These are phyloP conservation scores for Purpureocillium lavendulum DNA, from an alignment of 2,329 filamentous ascomycete species.

Conservation along the genomic window DNA sequence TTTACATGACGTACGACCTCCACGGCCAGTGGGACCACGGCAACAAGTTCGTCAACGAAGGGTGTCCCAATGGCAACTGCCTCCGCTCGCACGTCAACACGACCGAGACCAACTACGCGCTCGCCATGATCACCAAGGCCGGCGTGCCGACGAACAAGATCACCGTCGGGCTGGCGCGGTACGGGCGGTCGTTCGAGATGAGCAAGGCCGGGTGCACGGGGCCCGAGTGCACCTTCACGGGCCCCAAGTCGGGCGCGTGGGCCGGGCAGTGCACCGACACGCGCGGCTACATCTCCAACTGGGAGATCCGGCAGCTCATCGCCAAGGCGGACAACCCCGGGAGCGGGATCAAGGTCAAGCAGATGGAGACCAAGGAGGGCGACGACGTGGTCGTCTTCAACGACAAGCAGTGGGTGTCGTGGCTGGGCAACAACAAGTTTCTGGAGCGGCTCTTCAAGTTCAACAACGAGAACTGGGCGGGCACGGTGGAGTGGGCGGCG, in stretches of 20 bases:
- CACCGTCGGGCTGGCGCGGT: constrained; percentile 20
- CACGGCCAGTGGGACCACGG: constrained; percentile 19
- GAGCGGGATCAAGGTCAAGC: no score
- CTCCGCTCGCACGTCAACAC: background rate
- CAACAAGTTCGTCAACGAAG: background rate
- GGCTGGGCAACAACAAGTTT: no score
- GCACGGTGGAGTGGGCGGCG: no score
- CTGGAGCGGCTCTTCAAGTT: no score
- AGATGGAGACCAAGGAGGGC: no score
- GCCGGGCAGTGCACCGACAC: constrained; percentile 18
- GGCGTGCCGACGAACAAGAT: constrained; percentile 20
- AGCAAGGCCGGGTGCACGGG: constrained; percentile 15
- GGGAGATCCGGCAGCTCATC: background rate
- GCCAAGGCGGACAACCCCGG: no score
- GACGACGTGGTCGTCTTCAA: no score
- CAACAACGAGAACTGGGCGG: no score
- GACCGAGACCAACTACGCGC: background rate
- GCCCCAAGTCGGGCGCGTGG: constrained; percentile 13
- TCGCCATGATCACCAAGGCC: constrained; percentile 18
- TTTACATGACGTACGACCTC: constrained; percentile 27
- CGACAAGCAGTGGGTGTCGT: no score
- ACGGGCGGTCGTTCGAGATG: constrained; percentile 26
- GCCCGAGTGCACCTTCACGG: constrained; percentile 15
- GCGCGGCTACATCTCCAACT: constrained; percentile 14
- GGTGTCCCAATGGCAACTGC: background rate